Conservation (phyloP, 257 asterid genomes). For the Solanum habrochaites region DNA sequence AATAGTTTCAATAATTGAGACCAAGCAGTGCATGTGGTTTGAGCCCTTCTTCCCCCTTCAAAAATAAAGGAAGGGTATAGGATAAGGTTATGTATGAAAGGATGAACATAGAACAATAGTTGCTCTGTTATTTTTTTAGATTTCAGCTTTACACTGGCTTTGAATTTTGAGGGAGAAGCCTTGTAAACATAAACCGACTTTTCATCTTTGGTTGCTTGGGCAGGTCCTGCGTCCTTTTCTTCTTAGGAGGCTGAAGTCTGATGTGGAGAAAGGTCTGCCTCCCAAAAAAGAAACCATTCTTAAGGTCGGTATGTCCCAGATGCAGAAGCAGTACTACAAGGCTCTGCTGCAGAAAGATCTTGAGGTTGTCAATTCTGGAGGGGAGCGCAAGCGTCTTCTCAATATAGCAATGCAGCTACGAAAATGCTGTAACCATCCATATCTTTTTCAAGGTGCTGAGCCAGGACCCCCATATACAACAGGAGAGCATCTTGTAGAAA, state of each 20-base stretch:
- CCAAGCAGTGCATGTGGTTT: neutral
- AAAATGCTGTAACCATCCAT: slow-evolving; percentile 97
- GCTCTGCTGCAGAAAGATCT: slow-evolving; percentile 98
- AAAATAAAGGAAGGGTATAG: neutral
- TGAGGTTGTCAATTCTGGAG: slow-evolving; percentile 99
- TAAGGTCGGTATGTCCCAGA: slow-evolving; percentile 99
- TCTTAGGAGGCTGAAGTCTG: slow-evolving; percentile 94
- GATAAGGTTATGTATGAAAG: neutral
- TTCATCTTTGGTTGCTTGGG: neutral
- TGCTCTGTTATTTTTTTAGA: neutral
- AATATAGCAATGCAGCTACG: slow-evolving; percentile 98
- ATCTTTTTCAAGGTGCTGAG: slow-evolving; percentile 98
- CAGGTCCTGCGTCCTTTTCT: slow-evolving; percentile 98
- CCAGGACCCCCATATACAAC: slow-evolving; percentile 26
- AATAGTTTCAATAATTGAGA: neutral
- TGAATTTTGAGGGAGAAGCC: neutral
- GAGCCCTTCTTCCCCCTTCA: neutral
- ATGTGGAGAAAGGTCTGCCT: slow-evolving; percentile 98
- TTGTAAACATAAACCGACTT: neutral
- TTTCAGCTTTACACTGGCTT: neutral
- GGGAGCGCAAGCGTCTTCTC: slow-evolving; percentile 97
- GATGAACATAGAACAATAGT: neutral
- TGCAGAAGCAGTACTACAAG: slow-evolving; percentile 90
- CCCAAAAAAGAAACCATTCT: slow-evolving; percentile 99
- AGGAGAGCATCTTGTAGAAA: slow-evolving; percentile 30